Evolutionary conservation across 1,284 basidiomycete genomes (phyloP), one percentile per base, ranked within the genome.

Genomic region (Kwoniella shivajii): DNA sequence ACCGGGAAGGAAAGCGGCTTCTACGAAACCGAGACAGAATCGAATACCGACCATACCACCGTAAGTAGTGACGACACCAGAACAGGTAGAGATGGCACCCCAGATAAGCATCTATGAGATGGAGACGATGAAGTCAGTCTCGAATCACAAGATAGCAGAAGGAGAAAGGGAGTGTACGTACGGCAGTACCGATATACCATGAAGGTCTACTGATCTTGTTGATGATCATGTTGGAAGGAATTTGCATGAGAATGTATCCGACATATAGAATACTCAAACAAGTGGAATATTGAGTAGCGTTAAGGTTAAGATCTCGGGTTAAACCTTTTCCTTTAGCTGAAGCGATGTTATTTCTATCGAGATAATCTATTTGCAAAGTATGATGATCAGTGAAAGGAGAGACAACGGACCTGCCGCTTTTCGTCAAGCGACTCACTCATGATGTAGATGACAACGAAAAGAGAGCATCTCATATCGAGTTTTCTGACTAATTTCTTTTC

Each of bases 211-310:
- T 57, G 45, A 70, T 70, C 51, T 59, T 61, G 67, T 72, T 72
- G 59, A 72, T 61, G 37, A 72, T 59, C 68, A 72, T 70, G 59
- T 72, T 69, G 6, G 53, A 57, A 4, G 69, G 69, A 20, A 71
- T 54, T 44, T 70, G 68, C 64, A 65, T 64, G 11, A 67, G 43
- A 37, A 64, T 63, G 45, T 65, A 60, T 18, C 64, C 56, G 48
- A 56, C 56, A 27, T 59, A 57, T 34, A 56, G 42, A 59, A 90
- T 85, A 22, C 85, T 85, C 30, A 92, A 74, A 24, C 89, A 75
- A 0, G 86, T 88, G 10, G 85, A 83, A 71, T 89, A 90, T 67
- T 90, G 81, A 41, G 80, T 79, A 22, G 84, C 86, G 52, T 82
- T 79, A 24, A 90, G 78, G 27, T 83, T 67, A n/a, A 90, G 79